Base-by-base conservation (phyloP, 768 basidiomycete species). In the Lactarius hengduanensis region DNA sequence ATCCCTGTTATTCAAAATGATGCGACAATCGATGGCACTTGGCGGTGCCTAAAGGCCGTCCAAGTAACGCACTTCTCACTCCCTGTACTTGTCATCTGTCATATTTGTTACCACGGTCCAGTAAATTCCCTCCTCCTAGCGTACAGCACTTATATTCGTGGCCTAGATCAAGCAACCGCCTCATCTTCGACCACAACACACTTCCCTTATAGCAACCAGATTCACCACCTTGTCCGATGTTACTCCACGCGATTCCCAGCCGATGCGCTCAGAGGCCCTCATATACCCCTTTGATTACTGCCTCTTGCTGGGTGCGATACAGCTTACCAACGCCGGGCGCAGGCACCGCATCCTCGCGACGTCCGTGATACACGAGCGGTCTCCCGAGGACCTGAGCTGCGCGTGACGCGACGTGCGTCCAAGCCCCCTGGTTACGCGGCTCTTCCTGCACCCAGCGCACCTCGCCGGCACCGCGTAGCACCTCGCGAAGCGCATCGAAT, bases 391-490 rank as follows among this genome's bases (percentile, higher is more conserved):
- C 43, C 32, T 54, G 57, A 56, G 41, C 58, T 5, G 28, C 38
- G 34, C 93, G 79, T 1, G 79, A 79, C 43, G 74, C 75, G 53
- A 92, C 89, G 77, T 92, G 89, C 15, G 78, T 74, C 80, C 82
- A 95, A 2, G 89, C 85, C 2, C 94, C 94, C 75, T 96, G 94
- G 73, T 97, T 96, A 73, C 80, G 84, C 3, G 94, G 88, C 73
- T 96, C 94, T 73, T 96, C 94, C 74, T 97, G 94, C 20, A 92
- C 79, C 86, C 90, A 96, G 9, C 83, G 55, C 38, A 83, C 72
- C 61, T 86, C 81, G 4, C 71, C 68, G 0, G 76, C 81, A 20
- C 72, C 62, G 47, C 69, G 57, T 38, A 96, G 75, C 1, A 78
- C 78, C 3, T 78, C 71, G 4, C 74, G 72, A 0, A 95, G 77